Conservation (phyloP, 257 asterid species). For the Catharanthus roseus region DNA sequence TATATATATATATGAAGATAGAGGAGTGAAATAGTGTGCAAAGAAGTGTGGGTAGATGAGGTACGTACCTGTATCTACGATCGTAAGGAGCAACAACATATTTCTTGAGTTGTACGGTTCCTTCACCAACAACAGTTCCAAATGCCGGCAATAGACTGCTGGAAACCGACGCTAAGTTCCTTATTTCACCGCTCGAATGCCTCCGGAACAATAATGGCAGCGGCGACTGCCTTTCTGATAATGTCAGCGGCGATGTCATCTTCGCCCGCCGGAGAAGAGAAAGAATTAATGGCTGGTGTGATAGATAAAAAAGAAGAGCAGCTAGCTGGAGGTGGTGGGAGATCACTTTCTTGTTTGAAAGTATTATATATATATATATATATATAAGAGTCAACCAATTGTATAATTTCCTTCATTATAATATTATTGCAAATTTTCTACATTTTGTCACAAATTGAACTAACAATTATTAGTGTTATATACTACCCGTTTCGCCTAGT, state of each 20-base stretch:
- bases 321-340: not conserved
- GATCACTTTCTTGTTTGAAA: not conserved
- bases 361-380: not conserved
- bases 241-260: slow-evolving; percentile 32
- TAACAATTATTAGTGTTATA: too few species aligned
- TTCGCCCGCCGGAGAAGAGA: slow-evolving; percentile 3
- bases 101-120: slow-evolving; percentile 33
- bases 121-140: slow-evolving; percentile 68
- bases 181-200: slow-evolving; percentile 43
- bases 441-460: not conserved
- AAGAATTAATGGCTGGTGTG: too few species aligned
- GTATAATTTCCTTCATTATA: not conserved
- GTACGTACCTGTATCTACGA: slow-evolving; percentile 63
- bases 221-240: slow-evolving; percentile 49
- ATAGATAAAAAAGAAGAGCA: too few species aligned
- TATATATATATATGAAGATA: too few species aligned
- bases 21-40: too few species aligned
- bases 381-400: not conserved
- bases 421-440: too few species aligned
- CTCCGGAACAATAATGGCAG: slow-evolving; percentile 48
- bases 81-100: slow-evolving; percentile 70
- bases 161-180: slow-evolving; percentile 71
- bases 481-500: too few species aligned
- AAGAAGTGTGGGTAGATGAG: not conserved
- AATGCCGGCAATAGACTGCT: slow-evolving; percentile 91